Conservation (phyloP, 2,329 filamentous ascomycete genomes). For the Myriosclerotinia curreyana region DNA sequence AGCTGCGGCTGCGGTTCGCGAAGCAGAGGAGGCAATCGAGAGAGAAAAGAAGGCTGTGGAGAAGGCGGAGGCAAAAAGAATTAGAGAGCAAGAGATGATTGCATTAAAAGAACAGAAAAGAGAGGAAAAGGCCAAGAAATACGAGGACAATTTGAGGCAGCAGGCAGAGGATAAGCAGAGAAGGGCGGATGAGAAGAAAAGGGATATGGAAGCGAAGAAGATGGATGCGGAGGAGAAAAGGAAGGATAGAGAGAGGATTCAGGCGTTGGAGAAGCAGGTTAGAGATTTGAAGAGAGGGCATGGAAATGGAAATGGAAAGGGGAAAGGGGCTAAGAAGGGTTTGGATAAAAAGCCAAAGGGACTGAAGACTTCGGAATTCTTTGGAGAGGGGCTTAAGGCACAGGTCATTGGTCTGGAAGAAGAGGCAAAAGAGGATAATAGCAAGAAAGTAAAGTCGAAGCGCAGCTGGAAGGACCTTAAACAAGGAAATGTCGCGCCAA, state of each 20-base stretch:
- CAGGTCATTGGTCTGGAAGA: background rate
- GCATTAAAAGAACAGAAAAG: background rate
- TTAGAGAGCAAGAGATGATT: background rate
- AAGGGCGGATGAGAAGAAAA: slow-evolving; percentile 5
- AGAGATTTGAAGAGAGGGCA: slow-evolving; percentile 6
- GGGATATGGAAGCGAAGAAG: background rate
- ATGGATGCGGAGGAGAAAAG: background rate
- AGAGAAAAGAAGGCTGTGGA: background rate
- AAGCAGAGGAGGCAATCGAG: slow-evolving; percentile 3
- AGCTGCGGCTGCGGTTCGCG: background rate
- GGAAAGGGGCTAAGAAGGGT: background rate
- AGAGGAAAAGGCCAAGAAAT: slow-evolving; percentile 2
- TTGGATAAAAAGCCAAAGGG: slow-evolving; percentile 5
- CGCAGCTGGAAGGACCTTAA: slow-evolving; percentile 11
- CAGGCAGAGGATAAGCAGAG: slow-evolving; percentile 10
- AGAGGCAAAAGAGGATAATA: background rate
- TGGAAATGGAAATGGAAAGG: background rate
- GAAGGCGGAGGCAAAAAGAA: background rate
- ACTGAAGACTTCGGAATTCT: slow-evolving; percentile 16
- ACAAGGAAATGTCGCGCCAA: slow-evolving; percentile 1
- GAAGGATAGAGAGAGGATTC: slow-evolving; percentile 3
- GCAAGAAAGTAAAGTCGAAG: slow-evolving; percentile 15
- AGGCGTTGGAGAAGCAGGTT: slow-evolving; percentile 11
- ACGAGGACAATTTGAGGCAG: background rate
- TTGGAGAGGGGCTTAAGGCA: background rate